These are phyloP conservation scores for Xylariales sp. DNA, from an alignment of 2,329 filamentous ascomycete genomes.

Conservation along the genomic window DNA sequence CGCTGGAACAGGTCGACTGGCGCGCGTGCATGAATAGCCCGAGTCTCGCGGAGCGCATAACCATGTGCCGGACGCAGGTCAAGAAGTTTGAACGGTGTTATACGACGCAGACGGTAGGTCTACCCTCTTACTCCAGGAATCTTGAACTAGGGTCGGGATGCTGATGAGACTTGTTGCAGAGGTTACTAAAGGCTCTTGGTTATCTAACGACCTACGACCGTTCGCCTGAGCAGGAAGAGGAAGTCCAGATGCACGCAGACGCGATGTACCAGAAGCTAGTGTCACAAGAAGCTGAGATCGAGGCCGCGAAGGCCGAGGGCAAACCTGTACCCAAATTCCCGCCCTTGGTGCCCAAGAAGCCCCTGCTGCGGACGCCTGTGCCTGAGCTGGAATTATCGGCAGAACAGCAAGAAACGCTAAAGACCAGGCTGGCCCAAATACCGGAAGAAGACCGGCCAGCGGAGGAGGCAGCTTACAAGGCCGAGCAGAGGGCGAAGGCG, in stretches of 20 bases:
- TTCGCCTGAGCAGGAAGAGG: constrained; percentile 67
- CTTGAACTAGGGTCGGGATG: no score
- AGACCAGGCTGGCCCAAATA: constrained; percentile 53
- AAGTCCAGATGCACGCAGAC: constrained; percentile 95
- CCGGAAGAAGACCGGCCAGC: constrained; percentile 53
- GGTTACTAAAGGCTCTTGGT: constrained; percentile 85
- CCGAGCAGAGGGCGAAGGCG: constrained; percentile 56
- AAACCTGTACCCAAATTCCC: constrained; percentile 55
- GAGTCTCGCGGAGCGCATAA: constrained; percentile 61
- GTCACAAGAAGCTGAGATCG: constrained; percentile 70
- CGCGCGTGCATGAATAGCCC: constrained; percentile 77
- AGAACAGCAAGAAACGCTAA: constrained; percentile 46
- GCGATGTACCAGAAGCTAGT: constrained; percentile 83
- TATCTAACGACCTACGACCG: constrained; percentile 69
- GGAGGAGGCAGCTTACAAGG: constrained; percentile 60
- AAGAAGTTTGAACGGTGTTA: constrained; percentile 81
- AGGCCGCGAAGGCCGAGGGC: constrained; percentile 61
- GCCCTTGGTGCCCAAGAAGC: constrained; percentile 42
- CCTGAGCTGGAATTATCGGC: constrained; percentile 30
- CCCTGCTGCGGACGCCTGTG: constrained; percentile 14
- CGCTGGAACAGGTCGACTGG: constrained; percentile 78
- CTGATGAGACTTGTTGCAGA: constrained; percentile 46
- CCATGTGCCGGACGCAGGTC: constrained; percentile 77
- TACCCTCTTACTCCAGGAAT: no score
- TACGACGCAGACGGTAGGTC: constrained; percentile 71